These are phyloP conservation scores for Rhinocladiella similis DNA, from an alignment of 2,329 filamentous ascomycete species.

Conservation along the genomic window DNA sequence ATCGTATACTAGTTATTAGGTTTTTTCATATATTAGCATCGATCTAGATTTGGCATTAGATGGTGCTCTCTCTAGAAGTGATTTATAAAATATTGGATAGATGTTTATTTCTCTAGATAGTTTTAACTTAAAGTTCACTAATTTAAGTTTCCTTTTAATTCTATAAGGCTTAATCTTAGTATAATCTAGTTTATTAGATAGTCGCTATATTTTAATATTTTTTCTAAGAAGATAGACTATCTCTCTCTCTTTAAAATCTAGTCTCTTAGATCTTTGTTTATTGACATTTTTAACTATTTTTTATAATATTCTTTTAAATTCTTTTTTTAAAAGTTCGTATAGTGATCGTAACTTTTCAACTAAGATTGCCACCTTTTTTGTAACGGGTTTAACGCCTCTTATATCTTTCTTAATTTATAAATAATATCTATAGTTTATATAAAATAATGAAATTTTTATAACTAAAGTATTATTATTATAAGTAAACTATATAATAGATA, in stretches of 20 bases:
- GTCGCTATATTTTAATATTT: slow-evolving; percentile 21
- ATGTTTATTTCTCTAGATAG: slow-evolving; percentile 14
- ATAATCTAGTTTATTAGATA: slow-evolving; percentile 12
- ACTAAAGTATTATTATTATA: neutral
- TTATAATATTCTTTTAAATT: slow-evolving; percentile 9
- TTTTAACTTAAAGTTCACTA: slow-evolving; percentile 13
- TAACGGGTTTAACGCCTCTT: neutral
- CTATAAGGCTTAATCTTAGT: slow-evolving; percentile 11
- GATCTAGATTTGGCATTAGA: neutral
- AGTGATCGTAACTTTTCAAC: slow-evolving; percentile 2
- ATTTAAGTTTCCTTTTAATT: slow-evolving; percentile 13
- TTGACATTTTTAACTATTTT: slow-evolving; percentile 3
- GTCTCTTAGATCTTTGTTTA: slow-evolving; percentile 13
- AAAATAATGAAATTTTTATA: slow-evolving; percentile 12
- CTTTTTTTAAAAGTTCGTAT: slow-evolving; percentile 4
- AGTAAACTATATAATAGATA: slow-evolving; percentile 3
- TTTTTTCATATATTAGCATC: neutral
- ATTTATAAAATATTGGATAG: slow-evolving; percentile 14
- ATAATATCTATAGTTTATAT: slow-evolving; percentile 12
- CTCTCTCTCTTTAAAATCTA: slow-evolving; percentile 1
- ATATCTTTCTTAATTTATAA: neutral
- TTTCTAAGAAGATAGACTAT: slow-evolving; percentile 12
- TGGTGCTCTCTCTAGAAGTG: slow-evolving; percentile 7
- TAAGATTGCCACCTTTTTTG: slow-evolving; percentile 3
- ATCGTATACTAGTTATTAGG: neutral